Conservation (phyloP, 176 grass and related monocot genomes). For the Musa troglodytarum region DNA sequence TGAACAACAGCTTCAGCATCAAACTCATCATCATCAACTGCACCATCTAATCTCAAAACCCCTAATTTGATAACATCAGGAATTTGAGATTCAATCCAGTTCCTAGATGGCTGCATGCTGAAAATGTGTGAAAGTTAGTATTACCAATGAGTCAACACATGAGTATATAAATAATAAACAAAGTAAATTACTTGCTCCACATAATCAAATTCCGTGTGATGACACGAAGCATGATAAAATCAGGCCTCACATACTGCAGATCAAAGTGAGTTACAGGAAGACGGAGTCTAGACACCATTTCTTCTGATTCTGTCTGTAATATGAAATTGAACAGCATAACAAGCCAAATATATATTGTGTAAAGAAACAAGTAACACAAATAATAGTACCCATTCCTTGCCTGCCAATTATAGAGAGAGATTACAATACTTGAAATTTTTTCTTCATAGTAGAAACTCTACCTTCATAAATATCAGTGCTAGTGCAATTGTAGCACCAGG, state of each 20-base stretch:
- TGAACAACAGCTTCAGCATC: conserved; percentile 78
- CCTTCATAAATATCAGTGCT: conserved; percentile 86
- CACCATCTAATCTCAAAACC: conserved; percentile 47
- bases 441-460: conserved; percentile 14
- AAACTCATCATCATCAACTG: conserved; percentile 49
- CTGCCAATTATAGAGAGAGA: background rate
- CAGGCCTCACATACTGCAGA: conserved; percentile 92
- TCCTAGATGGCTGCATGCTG: conserved; percentile 66
- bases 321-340: conserved; percentile 18
- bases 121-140: conserved; percentile 17
- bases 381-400: background rate
- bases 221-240: conserved; percentile 93
- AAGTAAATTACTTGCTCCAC: conserved; percentile 74
- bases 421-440: background rate
- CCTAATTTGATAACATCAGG: conserved; percentile 64
- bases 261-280: conserved; percentile 68
- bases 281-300: conserved; percentile 64
- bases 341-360: conserved; percentile 5
- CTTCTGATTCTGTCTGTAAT: conserved; percentile 73
- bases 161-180: background rate
- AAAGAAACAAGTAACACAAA: background rate
- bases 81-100: conserved; percentile 82
- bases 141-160: background rate
- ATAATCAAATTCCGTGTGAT: conserved; percentile 85
- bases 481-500: conserved; percentile 97